Base-by-base conservation (phyloP, 2,329 filamentous ascomycete genomes). In the Aspergillus nomiae region DNA sequence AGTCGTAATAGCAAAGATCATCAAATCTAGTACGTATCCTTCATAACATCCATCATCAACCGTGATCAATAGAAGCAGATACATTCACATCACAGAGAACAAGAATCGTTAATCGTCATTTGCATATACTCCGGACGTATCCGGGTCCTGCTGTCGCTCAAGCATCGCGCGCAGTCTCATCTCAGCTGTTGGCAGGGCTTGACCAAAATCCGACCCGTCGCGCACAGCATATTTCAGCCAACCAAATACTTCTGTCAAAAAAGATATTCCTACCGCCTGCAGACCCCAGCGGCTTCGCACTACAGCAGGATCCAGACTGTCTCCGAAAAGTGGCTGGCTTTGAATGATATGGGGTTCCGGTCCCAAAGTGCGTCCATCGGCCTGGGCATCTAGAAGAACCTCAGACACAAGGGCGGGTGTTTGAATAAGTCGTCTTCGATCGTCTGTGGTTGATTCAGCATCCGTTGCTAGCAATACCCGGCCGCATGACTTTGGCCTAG, bases 361-460 rank as follows among this genome's bases (percentile, higher is more conserved):
- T 16, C 50, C 60, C n/a, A 57, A 50, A 16, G 10, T 36, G 16
- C 24, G 56, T 8, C 60, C 69, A 41, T 74, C 69, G 16, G 75
- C 75, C 58, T 73, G 73, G 0, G 75, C 78, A 59, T 79, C 76
- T 9, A 80, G 65, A 60, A 74, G 72, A 11, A 77, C 70, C 65
- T 80, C 78, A 0, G 77, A 78, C 26, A 80, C 74, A 1, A 81
- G 65, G 24, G 78, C 76, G 2, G 75, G 73, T 2, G 77, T 79
- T 7, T 71, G 62, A 32, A 78, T 76, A 21, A 66, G 65, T 10
- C 66, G 61, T n/a, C 61, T 38, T 10, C 57, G 61, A 51, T 67
- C 58, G 2, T 69, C 56, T 56, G 54, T 55, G 12, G 56, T 53
- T 21, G 61, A 43, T 34, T 67, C 62, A 8, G 58, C 30, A 19